Base-by-base conservation (phyloP, 768 basidiomycete species). In the Tulasnella sp. region DNA sequence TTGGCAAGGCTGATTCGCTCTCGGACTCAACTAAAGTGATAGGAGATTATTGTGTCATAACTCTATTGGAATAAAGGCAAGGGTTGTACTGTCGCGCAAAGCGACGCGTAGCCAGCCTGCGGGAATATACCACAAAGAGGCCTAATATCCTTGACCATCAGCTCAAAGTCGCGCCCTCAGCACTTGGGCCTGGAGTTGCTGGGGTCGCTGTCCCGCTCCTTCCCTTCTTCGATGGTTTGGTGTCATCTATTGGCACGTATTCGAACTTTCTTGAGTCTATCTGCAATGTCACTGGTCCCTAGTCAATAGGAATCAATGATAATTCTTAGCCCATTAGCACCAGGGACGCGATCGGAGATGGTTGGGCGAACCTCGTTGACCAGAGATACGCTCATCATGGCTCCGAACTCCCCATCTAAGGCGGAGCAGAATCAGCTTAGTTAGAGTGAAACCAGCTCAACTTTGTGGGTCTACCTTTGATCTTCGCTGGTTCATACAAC, bases 311-410 rank as follows among this genome's bases (percentile, higher is more conserved):
- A 24, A 27, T 21, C 39, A n/a, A 14, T 27, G 36, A 56, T 39
- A 16, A 5, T 5, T 24, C 24, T 19, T 19, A 38, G 71, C 16
- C 16, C 40, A 56, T 39, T 42, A 9, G 7, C 58, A 40, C 74
- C 79, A 73, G 34, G n/a, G 58, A 75, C 71, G 24, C 73, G 46
- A 56, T 36, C 82, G 87, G 56, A 84, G 62, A 24, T 68, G 12
- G 31, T 14, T 68, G 10, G 14, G 18, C 62, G 27, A 31, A 94
- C 95, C 87, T 98, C 96, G 84, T 98, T 98, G 31, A 89, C 92
- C 78, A 97, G 85, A 81, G 87, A 90, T 76, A 98, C 94, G 79
- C 91, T 89, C 96, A 98, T 98, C 96, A 97, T 97, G 6, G 96
- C 96, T 42, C 96, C 96, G 84, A 98, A 98, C 82, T 87, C 88